A percentile compares a stretch with the other conserved stretches of the same genome.
phyloP scores from a whole-genome alignment of 2,329 filamentous ascomycete genomes.

The Phialophora macrospora region DNA sequence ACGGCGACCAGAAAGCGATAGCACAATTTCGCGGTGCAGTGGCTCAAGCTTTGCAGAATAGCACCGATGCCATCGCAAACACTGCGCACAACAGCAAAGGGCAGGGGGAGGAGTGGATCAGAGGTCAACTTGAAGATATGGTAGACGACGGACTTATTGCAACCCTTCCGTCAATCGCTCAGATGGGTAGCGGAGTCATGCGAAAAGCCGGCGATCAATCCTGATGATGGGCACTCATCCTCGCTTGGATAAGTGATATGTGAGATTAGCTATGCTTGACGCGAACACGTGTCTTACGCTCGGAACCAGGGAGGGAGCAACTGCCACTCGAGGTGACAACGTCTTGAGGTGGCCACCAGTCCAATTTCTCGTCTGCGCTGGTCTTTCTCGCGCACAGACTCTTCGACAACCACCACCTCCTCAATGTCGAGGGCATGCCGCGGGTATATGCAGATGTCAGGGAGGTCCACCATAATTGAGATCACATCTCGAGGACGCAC shows the following conservation, averaged over 20 bases:
- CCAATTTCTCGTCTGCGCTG: too few species aligned
- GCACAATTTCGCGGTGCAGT: slow-evolving; percentile 27
- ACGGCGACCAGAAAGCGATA: slow-evolving; percentile 33
- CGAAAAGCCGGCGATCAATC: background rate
- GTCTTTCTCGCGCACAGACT: slow-evolving; percentile 1
- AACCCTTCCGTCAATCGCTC: background rate
- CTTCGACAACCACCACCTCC: background rate
- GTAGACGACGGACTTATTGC: slow-evolving; percentile 36
- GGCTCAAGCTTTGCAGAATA: slow-evolving; percentile 21
- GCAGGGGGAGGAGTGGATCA: slow-evolving; percentile 31
- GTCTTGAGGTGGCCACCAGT: background rate
- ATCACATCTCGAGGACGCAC: background rate
- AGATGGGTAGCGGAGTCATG: background rate
- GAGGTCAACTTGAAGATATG: slow-evolving; percentile 36
- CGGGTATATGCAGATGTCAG: background rate
- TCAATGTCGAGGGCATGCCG: background rate
- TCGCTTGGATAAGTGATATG: background rate
- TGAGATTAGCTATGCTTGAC: background rate
- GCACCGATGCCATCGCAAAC: slow-evolving; percentile 9
- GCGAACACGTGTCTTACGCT: background rate
- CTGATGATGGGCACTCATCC: background rate
- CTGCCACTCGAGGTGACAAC: background rate
- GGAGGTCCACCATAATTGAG: background rate
- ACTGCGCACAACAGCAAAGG: slow-evolving; percentile 1
- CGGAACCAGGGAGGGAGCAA: background rate